A percentile compares a stretch with the other conserved stretches of the same genome.
Evolutionary conservation across 2,329 filamentous ascomycete species (phyloP).

Genomic region (Colletotrichum abscissum): DNA sequence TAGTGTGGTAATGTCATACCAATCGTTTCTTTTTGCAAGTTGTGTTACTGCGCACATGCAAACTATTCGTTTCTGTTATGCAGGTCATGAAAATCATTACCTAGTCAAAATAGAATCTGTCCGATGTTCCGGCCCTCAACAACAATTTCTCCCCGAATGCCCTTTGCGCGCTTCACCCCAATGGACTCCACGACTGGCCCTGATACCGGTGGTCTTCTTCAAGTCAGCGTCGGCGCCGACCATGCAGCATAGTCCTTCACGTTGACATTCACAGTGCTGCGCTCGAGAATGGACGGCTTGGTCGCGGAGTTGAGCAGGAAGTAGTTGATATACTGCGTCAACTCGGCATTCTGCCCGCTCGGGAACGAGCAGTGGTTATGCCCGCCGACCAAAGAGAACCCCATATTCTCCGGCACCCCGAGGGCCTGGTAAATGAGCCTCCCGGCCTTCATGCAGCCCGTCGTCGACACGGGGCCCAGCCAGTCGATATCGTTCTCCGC

Average conservation of each 20-base stretch:
- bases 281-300: slow-evolving; percentile 10
- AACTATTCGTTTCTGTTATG: background rate
- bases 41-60: background rate
- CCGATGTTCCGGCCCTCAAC: background rate
- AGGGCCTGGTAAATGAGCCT: slow-evolving; percentile 65
- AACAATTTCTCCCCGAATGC: background rate
- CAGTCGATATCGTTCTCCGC: slow-evolving; percentile 71
- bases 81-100: background rate
- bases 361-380: slow-evolving; percentile 69
- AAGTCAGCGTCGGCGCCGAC: slow-evolving; percentile 14
- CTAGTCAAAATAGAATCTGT: background rate
- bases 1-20: background rate
- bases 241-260: slow-evolving; percentile 21
- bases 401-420: slow-evolving; percentile 65
- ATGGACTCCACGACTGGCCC: background rate
- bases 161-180: background rate
- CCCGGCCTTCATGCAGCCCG: slow-evolving; percentile 67
- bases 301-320: slow-evolving; percentile 50
- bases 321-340: slow-evolving; percentile 66
- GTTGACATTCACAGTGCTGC: slow-evolving; percentile 27
- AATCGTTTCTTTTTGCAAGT: background rate
- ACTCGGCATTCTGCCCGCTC: slow-evolving; percentile 59
- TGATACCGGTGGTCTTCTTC: background rate
- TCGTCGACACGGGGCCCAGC: slow-evolving; percentile 67
- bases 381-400: slow-evolving; percentile 65